phyloP scores from a whole-genome alignment of 225 moss, liverwort and hornwort species.

The Sphagnum contortum region DNA sequence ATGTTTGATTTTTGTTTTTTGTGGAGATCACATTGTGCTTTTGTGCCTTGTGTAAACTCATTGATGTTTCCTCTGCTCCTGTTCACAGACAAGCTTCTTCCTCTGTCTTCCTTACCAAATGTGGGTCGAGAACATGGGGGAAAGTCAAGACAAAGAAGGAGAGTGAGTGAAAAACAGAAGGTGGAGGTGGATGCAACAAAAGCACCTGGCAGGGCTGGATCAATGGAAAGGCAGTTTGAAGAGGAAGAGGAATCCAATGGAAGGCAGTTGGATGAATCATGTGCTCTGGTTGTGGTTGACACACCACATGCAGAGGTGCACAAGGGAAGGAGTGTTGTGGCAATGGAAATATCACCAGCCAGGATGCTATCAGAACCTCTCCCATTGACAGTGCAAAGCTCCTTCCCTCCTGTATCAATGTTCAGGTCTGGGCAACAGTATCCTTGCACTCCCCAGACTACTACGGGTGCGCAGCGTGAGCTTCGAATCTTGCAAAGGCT shows the following conservation, averaged over 20 bases:
- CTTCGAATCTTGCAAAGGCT: slow-evolving; percentile 84
- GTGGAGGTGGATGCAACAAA: slow-evolving; percentile 14
- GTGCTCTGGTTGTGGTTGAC: slow-evolving; percentile 23
- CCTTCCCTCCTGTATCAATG: slow-evolving; percentile 9
- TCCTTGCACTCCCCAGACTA: slow-evolving; percentile 46
- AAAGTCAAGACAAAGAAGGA: slow-evolving; percentile 46
- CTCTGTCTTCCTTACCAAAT: background rate
- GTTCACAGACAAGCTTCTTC: background rate
- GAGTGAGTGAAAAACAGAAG: slow-evolving; percentile 31
- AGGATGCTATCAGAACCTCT: too few relatives aligned
- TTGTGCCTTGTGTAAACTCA: too few relatives aligned
- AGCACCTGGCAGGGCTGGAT: slow-evolving; percentile 8
- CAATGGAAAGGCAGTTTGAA: slow-evolving; percentile 4
- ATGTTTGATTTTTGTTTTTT: too few relatives aligned
- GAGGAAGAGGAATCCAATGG: background rate
- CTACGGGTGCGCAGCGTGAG: slow-evolving; percentile 82
- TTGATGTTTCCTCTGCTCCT: slow-evolving; percentile 3
- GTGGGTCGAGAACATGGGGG: slow-evolving; percentile 6
- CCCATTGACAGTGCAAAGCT: background rate
- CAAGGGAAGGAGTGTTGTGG: slow-evolving; percentile 19
- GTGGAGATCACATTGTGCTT: too few relatives aligned
- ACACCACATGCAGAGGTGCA: slow-evolving; percentile 41
- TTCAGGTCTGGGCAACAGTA: slow-evolving; percentile 46
- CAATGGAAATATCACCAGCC: background rate
- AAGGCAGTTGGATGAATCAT: slow-evolving; percentile 16